Evolutionary conservation across 495 filamentous ascomycete genomes (phyloP).

Genomic region (Umbilicaria muhlenbergii): DNA sequence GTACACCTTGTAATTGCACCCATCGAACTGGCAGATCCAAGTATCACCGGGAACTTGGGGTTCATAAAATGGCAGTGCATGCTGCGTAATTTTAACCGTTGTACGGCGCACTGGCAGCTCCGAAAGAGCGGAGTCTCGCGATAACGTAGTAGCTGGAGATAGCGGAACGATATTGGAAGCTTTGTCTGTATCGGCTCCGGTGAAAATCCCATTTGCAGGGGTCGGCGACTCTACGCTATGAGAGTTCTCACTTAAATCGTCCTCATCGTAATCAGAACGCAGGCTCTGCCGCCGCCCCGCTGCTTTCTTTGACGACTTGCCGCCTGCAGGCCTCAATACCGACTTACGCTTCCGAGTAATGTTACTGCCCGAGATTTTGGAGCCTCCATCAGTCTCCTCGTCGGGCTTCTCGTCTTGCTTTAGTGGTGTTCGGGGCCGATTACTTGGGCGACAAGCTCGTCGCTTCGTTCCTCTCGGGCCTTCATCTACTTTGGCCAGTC

Average conservation of each 20-base stretch:
- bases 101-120: not conserved
- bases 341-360: constrained; percentile 26
- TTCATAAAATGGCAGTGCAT: constrained; percentile 21
- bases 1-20: constrained; percentile 47
- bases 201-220: constrained; percentile 22
- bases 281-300: constrained; percentile 18
- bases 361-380: constrained; percentile 11
- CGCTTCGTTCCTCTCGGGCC: not conserved
- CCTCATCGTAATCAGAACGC: not conserved
- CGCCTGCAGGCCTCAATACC: constrained; percentile 33
- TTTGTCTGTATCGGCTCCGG: constrained; percentile 19
- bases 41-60: constrained; percentile 41
- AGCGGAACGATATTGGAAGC: constrained; percentile 9
- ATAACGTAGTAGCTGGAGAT: constrained; percentile 6
- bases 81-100: constrained; percentile 4
- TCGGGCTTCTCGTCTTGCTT: constrained; percentile 22
- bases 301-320: constrained; percentile 32
- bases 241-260: too few species aligned
- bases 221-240: not conserved
- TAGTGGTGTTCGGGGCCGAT: too few species aligned
- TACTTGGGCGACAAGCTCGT: too few species aligned
- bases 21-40: constrained; percentile 56
- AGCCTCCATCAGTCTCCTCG: constrained; percentile 20
- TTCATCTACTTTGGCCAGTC: constrained; percentile 5
- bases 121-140: not conserved